phyloP scores from a whole-genome alignment of 1,284 basidiomycete species.

The Anthracocystis walkeri region DNA sequence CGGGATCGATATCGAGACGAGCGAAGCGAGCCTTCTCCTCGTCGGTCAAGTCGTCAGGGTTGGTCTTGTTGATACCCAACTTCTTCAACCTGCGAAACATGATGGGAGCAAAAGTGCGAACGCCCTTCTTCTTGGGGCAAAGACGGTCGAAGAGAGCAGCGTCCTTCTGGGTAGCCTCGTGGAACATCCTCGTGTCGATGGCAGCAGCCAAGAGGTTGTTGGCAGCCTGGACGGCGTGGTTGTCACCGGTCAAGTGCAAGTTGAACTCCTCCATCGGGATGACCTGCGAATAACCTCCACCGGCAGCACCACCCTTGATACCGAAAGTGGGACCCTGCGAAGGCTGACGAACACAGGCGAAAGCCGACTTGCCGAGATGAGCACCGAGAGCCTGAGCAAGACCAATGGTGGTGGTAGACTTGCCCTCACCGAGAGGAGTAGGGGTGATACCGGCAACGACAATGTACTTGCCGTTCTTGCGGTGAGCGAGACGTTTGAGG shows the following conservation, averaged over 20 bases:
- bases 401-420: conserved; percentile 98
- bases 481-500: conserved; percentile 84
- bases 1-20: conserved; percentile 88
- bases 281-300: conserved; percentile 97
- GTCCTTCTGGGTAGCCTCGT: conserved; percentile 94
- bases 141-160: conserved; percentile 93
- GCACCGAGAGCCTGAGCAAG: conserved; percentile 96
- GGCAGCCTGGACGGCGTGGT: conserved; percentile 96
- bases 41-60: conserved; percentile 90
- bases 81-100: conserved; percentile 96
- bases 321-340: conserved; percentile 99
- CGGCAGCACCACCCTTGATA: conserved; percentile 98
- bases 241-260: conserved; percentile 95
- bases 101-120: conserved; percentile 91
- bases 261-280: conserved; percentile 99
- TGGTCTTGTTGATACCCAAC: conserved; percentile 93
- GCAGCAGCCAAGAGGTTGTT: conserved; percentile 98
- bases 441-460: conserved; percentile 97
- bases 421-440: conserved; percentile 96
- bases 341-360: conserved; percentile 98
- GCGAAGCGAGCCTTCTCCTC: conserved; percentile 92
- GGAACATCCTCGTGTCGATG: conserved; percentile 96
- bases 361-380: conserved; percentile 89
- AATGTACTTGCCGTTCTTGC: conserved; percentile 96
- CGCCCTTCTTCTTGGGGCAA: conserved; percentile 92